Conservation (phyloP, 352 stramenopile species). For the Pythium apleroticum region DNA sequence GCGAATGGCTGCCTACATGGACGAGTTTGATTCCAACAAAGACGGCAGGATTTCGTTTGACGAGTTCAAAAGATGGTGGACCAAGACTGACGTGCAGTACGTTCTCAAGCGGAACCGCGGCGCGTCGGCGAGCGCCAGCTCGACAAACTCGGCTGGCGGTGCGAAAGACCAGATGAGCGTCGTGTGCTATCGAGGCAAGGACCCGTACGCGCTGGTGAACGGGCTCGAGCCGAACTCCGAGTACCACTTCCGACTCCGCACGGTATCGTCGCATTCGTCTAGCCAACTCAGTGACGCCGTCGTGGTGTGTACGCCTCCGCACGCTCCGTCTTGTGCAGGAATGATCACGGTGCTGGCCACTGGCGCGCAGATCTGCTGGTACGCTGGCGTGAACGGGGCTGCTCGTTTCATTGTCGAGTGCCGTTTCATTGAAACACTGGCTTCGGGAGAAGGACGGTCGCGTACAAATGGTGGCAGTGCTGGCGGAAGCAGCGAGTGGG, state of each 20-base stretch:
- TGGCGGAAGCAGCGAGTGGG: conserved; percentile 50
- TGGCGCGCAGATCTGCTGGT: conserved; percentile 76
- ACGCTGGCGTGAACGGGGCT: conserved; percentile 67
- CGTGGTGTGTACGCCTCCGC: conserved; percentile 63
- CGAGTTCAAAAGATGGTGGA: conserved; percentile 91
- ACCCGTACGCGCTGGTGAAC: conserved; percentile 38
- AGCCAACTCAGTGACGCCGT: conserved; percentile 77
- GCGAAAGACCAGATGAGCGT: conserved; percentile 47
- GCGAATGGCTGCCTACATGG: conserved; percentile 80
- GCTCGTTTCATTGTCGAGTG: conserved; percentile 75
- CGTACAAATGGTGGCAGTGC: background rate
- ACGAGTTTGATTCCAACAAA: conserved; percentile 75
- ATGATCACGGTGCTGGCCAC: conserved; percentile 56
- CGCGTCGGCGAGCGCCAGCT: conserved; percentile 5
- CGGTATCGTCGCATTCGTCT: conserved; percentile 72
- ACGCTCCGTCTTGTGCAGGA: conserved; percentile 51
- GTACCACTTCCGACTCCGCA: conserved; percentile 84
- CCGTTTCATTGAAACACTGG: conserved; percentile 67
- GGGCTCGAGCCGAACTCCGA: conserved; percentile 83
- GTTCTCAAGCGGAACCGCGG: conserved; percentile 75
- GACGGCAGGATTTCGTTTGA: conserved; percentile 85
- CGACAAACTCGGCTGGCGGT: background rate
- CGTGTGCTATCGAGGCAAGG: conserved; percentile 74
- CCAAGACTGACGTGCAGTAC: conserved; percentile 70
- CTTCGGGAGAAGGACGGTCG: conserved; percentile 1